These are phyloP conservation scores for Aureobasidium sp. DNA, from an alignment of 2,329 filamentous ascomycete genomes.

Conservation along the genomic window DNA sequence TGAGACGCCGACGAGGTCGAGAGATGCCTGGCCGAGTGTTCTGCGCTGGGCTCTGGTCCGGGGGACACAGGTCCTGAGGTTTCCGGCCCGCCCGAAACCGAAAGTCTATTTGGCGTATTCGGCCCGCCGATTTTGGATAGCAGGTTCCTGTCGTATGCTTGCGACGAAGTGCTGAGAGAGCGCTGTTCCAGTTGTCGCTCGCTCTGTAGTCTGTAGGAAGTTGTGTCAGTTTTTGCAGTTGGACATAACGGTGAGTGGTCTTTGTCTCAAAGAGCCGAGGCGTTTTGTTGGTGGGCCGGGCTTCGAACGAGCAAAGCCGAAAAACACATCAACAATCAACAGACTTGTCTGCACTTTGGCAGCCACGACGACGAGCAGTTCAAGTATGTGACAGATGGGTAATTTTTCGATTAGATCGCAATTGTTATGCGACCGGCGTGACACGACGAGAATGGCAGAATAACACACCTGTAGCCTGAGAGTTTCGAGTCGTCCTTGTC, in stretches of 20 bases:
- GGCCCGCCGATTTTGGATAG: conserved; percentile 56
- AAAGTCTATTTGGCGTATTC: conserved; percentile 45
- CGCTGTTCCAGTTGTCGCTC: conserved; percentile 53
- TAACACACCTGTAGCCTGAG: conserved; percentile 37
- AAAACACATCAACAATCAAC: conserved; percentile 5
- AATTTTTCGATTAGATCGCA: background rate
- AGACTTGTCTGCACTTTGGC: background rate
- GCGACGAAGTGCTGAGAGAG: conserved; percentile 52
- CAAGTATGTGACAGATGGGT: background rate
- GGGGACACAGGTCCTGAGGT: conserved; percentile 30
- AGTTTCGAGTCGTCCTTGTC: conserved; percentile 30
- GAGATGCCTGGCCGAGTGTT: conserved; percentile 37
- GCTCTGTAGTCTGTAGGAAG: conserved; percentile 46
- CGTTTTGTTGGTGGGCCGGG: background rate
- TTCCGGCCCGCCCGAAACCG: conserved; percentile 26
- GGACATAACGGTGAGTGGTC: background rate
- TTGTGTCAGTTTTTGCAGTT: background rate
- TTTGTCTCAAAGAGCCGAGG: conserved; percentile 3
- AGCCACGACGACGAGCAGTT: background rate
- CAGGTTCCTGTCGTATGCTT: conserved; percentile 57
- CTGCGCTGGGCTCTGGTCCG: conserved; percentile 35
- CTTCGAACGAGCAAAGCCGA: background rate
- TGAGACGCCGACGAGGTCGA: conserved; percentile 22
- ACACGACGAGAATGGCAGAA: conserved; percentile 1
- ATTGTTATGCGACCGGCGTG: background rate